phyloP scores from a whole-genome alignment of 352 stramenopile species.

The Phytophthora pistaciae region DNA sequence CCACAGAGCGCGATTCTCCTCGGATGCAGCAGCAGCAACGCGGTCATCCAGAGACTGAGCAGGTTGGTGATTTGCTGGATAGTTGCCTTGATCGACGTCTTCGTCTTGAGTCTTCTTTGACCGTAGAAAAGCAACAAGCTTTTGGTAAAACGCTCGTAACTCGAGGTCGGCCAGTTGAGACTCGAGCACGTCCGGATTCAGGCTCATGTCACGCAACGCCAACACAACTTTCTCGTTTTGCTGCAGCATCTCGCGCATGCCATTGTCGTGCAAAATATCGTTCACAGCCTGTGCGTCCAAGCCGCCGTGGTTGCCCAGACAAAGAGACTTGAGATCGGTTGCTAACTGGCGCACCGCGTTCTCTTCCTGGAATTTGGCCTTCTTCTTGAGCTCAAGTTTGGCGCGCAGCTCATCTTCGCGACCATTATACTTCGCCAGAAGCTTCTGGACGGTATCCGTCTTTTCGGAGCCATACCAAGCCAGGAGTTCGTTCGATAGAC shows the following conservation, averaged over 20 bases:
- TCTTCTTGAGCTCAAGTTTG: slow-evolving; percentile 48
- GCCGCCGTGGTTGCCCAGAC: slow-evolving; percentile 39
- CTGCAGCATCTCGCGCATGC: slow-evolving; percentile 50
- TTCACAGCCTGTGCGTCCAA: slow-evolving; percentile 55
- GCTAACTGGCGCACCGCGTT: slow-evolving; percentile 36
- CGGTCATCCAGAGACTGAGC: slow-evolving; percentile 47
- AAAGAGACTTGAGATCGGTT: slow-evolving; percentile 53
- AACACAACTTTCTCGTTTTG: slow-evolving; percentile 56
- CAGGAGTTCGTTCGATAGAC: slow-evolving; percentile 47
- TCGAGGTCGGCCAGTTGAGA: slow-evolving; percentile 52
- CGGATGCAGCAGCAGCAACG: slow-evolving; percentile 35
- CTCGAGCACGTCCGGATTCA: slow-evolving; percentile 60
- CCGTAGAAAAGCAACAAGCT: slow-evolving; percentile 51
- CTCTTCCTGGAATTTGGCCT: slow-evolving; percentile 29
- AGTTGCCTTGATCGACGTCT: not conserved
- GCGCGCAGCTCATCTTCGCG: slow-evolving; percentile 50
- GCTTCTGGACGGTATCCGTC: slow-evolving; percentile 42
- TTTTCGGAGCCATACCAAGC: slow-evolving; percentile 49
- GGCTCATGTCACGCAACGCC: slow-evolving; percentile 74
- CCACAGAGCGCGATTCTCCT: slow-evolving; percentile 33
- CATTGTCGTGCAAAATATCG: slow-evolving; percentile 54
- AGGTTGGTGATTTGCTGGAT: not conserved
- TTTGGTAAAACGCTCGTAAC: slow-evolving; percentile 67
- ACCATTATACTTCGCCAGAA: slow-evolving; percentile 50
- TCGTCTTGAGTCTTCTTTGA: slow-evolving; percentile 25